Base-by-base conservation (phyloP, 306 rosid genomes). In the Lablab purpureus region DNA sequence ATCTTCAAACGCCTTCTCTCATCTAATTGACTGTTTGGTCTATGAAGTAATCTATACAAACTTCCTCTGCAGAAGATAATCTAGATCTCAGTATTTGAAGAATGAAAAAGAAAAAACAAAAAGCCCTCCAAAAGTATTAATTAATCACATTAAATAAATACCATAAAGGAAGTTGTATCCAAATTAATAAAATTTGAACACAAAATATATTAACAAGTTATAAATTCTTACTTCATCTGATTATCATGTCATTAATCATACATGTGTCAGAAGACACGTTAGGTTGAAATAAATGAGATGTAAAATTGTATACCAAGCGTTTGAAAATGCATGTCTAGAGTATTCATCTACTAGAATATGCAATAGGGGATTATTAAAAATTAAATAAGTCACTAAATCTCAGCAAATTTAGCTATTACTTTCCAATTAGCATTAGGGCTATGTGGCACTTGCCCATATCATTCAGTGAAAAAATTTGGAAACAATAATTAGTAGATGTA, bases 1-100 rank as follows among this genome's bases (percentile, higher is more conserved):
- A 96, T 93, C 86, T 94, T 90, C 91, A 96, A 85, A 28, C 96
- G 93, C 90, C 91, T 90, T 78, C 98, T 86, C 75, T 88, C 98
- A 59, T 96, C 99, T 83, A 96, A 80, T 85, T 93, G 99, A 87
- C 83, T 96, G 93, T 96, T 96, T 74, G 97, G 97, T 65, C 99
- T 94, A 82, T 96, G 99, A 82, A 96, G 72, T 84, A 96, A 83
- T 86, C 99, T 91, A 85, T 96, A 96, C 87, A 96, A 87, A 86
- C 99, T 96, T 80, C 99, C 99, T 84, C 99, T 96, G 97, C 85
- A 84, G 81, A 84, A 82, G 7, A 87, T 51, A 7, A 74, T 34
- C 70, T 50, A 27, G 78, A 49, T 67, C 47, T 91, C 86, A 89
- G 75, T 66, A 81, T 85, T 86, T 56, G 43, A 63, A 71, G 58